Evolutionary conservation across 257 asterid genomes (phyloP).

Genomic region (Vinca minor): DNA sequence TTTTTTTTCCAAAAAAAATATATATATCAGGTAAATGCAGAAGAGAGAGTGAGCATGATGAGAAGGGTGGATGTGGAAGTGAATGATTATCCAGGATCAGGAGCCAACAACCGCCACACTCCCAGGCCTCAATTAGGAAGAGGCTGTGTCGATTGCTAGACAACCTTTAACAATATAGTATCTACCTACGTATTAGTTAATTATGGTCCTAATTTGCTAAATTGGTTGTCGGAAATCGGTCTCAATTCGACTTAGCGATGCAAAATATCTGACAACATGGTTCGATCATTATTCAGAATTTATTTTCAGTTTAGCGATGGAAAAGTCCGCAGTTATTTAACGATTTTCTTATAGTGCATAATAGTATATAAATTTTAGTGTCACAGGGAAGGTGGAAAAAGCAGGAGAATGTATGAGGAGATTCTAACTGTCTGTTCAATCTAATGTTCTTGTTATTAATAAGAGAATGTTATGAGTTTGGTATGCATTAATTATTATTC

Average conservation of each 20-base stretch:
- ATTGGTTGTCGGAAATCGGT: too few species aligned
- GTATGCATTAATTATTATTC: too few species aligned
- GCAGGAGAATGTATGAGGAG: too few species aligned
- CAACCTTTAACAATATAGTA: background rate
- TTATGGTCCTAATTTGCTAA: too few species aligned
- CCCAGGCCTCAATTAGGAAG: slow-evolving; percentile 47
- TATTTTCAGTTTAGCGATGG: too few species aligned
- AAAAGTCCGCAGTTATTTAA: background rate
- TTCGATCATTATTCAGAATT: too few species aligned
- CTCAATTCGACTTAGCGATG: background rate
- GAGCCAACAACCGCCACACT: slow-evolving; percentile 63
- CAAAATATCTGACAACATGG: too few species aligned
- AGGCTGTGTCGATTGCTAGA: slow-evolving; percentile 34
- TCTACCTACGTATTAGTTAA: background rate
- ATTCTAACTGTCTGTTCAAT: too few species aligned
- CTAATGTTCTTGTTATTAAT: too few species aligned
- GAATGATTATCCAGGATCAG: slow-evolving; percentile 65
- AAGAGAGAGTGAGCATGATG: slow-evolving; percentile 14
- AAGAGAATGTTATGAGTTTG: too few species aligned
- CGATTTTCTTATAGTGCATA: too few species aligned
- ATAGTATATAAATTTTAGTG: background rate
- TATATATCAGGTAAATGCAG: slow-evolving; percentile 28
- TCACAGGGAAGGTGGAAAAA: too few species aligned
- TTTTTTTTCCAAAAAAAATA: background rate
- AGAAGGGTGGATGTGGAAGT: slow-evolving; percentile 39